Evolutionary conservation across 139 green algal species (phyloP), one percentile per base, ranked within the genome.

Genomic region (Monoraphidium neglectum): DNA sequence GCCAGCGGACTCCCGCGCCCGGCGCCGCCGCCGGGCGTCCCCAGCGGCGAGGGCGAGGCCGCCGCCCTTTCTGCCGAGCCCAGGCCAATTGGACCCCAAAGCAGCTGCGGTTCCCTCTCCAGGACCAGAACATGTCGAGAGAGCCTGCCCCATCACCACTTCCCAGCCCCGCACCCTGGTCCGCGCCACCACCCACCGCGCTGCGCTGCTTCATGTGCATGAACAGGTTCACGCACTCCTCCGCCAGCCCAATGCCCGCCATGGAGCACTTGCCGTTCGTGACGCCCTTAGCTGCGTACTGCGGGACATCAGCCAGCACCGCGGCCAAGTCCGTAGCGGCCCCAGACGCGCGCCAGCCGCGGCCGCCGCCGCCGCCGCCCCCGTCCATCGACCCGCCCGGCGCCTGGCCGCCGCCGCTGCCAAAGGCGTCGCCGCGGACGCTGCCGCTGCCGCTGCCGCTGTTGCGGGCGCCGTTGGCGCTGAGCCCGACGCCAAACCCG

Each of bases 211-310:
- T 93, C 75, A 97, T 95, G 69, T 90, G 83, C 71, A 94, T 95
- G 81, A 90, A 97, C 60, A 96, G 81, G 82, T 95, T 92, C 51
- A 96, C 80, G n/a, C 88, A 92, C 59, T 93, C 85, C 3, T 93
- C 90, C 18, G 77, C 80, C 3, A 97, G 77, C 8, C 64, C 62
- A 67, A 97, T 97, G 35, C 93, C 93, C 63, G 90, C 92, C 93
- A 97, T 97, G 33, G 93, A 97, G 18, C 82, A 92, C 90, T 95
- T 86, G 46, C 81, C 76, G 4, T 32, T 66, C 21, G 78, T 74
- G 23, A 38, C 65, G 33, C 67, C 76, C 40, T 67, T 70, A 57
- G 43, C 82, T 36, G 69, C 66, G 46, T 77, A 74, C 38, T 72
- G 56, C 32, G 78, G 78, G 43, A 83, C 53, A 30, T 83, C 78